These are phyloP conservation scores for Sesbania bispinosa DNA, from an alignment of 306 rosid genomes.

Conservation along the genomic window DNA sequence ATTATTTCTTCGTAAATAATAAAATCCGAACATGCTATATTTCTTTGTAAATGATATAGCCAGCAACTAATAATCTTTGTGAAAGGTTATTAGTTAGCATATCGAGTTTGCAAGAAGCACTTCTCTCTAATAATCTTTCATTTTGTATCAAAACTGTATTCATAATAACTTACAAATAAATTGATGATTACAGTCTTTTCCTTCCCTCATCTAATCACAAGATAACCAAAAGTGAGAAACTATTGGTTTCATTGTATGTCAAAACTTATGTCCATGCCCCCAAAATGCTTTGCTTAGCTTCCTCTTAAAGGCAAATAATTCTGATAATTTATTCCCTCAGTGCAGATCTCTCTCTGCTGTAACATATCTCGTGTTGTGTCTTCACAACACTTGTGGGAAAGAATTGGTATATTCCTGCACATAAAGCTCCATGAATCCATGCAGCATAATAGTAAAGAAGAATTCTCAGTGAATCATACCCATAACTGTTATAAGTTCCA, in stretches of 20 bases:
- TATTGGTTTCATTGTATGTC: background rate
- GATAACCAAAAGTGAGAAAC: constrained; percentile 5
- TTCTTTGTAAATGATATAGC: too few species aligned
- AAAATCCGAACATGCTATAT: too few species aligned
- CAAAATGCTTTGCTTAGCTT: background rate
- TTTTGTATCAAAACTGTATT: constrained; percentile 24
- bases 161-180: background rate
- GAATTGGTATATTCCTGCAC: background rate
- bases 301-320: background rate
- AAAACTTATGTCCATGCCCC: background rate
- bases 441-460: background rate
- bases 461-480: background rate
- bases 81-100: background rate
- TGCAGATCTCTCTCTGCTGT: background rate
- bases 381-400: background rate
- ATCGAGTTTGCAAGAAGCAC: background rate
- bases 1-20: too few species aligned
- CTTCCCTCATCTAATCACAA: constrained; percentile 12
- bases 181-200: constrained; percentile 18
- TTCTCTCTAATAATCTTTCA: background rate
- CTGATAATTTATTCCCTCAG: background rate
- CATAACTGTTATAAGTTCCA: constrained; percentile 20
- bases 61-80: too few species aligned
- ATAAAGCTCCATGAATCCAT: background rate
- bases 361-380: background rate